These are phyloP conservation scores for Paraleonurus japonicus DNA, from an alignment of 257 asterid genomes.

Conservation along the genomic window DNA sequence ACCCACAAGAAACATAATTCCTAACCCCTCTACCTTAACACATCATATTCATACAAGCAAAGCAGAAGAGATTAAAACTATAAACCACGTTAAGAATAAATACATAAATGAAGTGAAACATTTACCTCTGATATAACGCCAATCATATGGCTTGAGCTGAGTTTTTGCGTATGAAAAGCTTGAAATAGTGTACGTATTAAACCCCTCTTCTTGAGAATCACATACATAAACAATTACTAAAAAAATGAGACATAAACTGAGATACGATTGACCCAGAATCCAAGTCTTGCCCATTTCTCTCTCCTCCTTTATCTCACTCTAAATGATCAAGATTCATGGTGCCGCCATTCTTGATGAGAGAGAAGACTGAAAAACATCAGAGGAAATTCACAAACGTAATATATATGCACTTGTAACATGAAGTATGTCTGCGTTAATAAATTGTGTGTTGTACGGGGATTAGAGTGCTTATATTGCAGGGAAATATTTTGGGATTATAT, in stretches of 20 bases:
- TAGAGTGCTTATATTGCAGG: not conserved
- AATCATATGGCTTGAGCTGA: slow-evolving; percentile 67
- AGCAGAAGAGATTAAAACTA: not conserved
- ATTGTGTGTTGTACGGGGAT: not conserved
- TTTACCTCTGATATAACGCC: slow-evolving; percentile 86
- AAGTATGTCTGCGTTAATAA: slow-evolving; percentile 1
- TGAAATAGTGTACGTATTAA: slow-evolving; percentile 57
- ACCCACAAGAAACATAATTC: slow-evolving; percentile 6
- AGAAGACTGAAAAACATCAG: not conserved
- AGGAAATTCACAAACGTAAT: not conserved
- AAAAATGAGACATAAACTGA: slow-evolving; percentile 33
- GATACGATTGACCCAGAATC: slow-evolving; percentile 44
- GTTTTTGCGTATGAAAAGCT: slow-evolving; percentile 68
- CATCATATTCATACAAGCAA: not conserved
- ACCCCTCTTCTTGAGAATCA: slow-evolving; percentile 40
- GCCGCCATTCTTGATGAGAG: slow-evolving; percentile 8
- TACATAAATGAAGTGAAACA: not conserved
- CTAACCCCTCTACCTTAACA: slow-evolving; percentile 15
- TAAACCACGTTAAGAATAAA: slow-evolving; percentile 2
- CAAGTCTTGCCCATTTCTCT: slow-evolving; percentile 41
- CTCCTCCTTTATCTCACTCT: not conserved
- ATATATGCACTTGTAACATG: not conserved
- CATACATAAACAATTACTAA: slow-evolving; percentile 23
- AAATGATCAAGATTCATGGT: slow-evolving; percentile 28
- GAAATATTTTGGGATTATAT: not conserved